Conservation (phyloP, 306 rosid species). For the Urtica urens region DNA sequence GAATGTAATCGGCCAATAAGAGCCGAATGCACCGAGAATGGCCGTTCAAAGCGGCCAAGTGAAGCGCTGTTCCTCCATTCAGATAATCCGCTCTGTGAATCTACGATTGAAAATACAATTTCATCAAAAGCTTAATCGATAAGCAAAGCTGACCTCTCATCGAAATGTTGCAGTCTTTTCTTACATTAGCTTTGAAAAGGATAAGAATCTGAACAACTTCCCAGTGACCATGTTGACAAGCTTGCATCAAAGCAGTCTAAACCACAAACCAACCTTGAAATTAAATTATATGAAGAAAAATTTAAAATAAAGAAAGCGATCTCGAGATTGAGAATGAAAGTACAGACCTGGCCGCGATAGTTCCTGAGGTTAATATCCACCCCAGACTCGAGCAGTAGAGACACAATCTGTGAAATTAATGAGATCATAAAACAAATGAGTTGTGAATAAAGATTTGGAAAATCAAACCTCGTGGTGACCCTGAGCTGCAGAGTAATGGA, state of each 20-base stretch:
- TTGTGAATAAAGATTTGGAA: neutral
- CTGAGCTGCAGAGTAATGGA: constrained; percentile 96
- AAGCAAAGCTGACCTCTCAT: neutral
- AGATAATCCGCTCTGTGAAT: constrained; percentile 81
- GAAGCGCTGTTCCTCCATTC: constrained; percentile 93
- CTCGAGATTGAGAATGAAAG: neutral
- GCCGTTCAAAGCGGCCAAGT: constrained; percentile 89
- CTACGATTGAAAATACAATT: constrained; percentile 35
- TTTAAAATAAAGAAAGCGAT: neutral
- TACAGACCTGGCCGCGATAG: constrained; percentile 90
- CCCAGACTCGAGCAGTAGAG: constrained; percentile 81
- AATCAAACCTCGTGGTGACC: constrained; percentile 84
- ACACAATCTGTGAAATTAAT: constrained; percentile 53
- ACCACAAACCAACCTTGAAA: constrained; percentile 14
- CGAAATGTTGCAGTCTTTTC: constrained; percentile 14
- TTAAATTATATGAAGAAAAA: neutral
- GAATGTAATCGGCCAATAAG: constrained; percentile 70
- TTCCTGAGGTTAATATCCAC: constrained; percentile 86
- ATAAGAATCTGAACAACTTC: constrained; percentile 79
- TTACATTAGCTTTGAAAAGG: constrained; percentile 64
- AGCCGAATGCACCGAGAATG: constrained; percentile 82
- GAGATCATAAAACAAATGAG: constrained; percentile 6
- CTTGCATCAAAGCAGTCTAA: constrained; percentile 99
- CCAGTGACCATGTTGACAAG: constrained; percentile 98
- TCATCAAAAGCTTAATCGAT: constrained; percentile 9